Base-by-base conservation (phyloP, 495 filamentous ascomycete species). In the Bathelium albidoporum region DNA sequence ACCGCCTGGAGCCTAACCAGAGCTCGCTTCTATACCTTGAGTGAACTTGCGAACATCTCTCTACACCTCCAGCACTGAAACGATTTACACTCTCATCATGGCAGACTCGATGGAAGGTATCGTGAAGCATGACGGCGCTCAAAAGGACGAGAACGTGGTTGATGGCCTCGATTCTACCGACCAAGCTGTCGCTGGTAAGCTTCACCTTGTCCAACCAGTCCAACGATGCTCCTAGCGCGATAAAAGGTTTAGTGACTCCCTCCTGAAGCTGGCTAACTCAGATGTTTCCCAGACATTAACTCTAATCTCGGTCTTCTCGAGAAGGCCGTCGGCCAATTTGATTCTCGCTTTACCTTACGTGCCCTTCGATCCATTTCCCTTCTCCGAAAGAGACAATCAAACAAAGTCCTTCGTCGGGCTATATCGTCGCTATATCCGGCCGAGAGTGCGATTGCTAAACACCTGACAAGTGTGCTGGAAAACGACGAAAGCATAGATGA, bases 331-430 rank as follows among this genome's bases (percentile, higher is more conserved):
- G 78, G 87, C 65, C 83, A 96, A 69, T 98, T 97, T 73, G 94
- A 98, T 78, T 84, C 91, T 59, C 87, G 94, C 77, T 98, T 96
- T 77, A 89, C 91, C 58, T 86, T 98, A 62, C 83, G 95, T 66
- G 94, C 94, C 62, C 83, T 98, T 62, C 88, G 94, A 60, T 95
- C 91, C 63, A 95, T 96, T 77, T 96, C 94, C 43, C 91, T 90
- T 63, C 85, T 97, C 75, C 90, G 94, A 73, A 97, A 97, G 79
- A 81, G 89, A 64, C 83, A 97, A 69, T 88, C 87, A 11, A 81
- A 88, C 31, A 89, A 90, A 68, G 84, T 95, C 68, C 81, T 96
- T 64, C 79, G 86, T 24, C 85, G 89, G 75, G 87, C 89, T 66
- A 88, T 96, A 68, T 83, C 85, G 58, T 87, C 95, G 65, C 89